Evolutionary conservation across 306 rosid genomes (phyloP).

Genomic region (Lablab purpureus): DNA sequence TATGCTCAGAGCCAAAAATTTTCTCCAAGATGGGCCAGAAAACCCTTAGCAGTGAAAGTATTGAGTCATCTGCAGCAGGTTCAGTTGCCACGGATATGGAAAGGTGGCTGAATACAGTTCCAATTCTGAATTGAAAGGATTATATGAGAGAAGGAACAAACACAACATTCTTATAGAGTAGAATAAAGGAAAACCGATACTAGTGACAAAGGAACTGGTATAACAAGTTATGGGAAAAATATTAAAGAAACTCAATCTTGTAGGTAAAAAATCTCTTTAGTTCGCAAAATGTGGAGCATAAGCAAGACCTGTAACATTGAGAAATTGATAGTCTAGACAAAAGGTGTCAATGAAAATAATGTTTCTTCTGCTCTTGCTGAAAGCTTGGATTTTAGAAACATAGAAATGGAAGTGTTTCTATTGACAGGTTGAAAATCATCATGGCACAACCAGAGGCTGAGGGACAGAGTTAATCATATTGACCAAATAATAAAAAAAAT

Average conservation of each 20-base stretch:
- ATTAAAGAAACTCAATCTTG: slow-evolving; percentile 26
- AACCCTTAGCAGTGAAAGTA: slow-evolving; percentile 69
- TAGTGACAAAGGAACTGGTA: slow-evolving; percentile 22
- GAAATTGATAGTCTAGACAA: slow-evolving; percentile 28
- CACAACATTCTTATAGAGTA: slow-evolving; percentile 10
- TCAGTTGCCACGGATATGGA: slow-evolving; percentile 61
- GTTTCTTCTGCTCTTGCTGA: slow-evolving; percentile 29
- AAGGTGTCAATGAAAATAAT: slow-evolving; percentile 19
- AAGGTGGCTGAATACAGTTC: slow-evolving; percentile 92
- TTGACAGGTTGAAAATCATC: slow-evolving; percentile 15
- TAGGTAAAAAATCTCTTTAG: slow-evolving; percentile 19
- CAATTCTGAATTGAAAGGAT: slow-evolving; percentile 70
- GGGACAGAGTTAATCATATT: background rate
- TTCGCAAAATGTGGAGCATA: slow-evolving; percentile 28
- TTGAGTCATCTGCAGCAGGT: slow-evolving; percentile 74
- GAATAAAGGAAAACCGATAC: slow-evolving; percentile 13
- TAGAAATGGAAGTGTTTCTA: slow-evolving; percentile 1
- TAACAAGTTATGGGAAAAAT: slow-evolving; percentile 5
- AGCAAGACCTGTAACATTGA: background rate
- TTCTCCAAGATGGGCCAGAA: slow-evolving; percentile 96
- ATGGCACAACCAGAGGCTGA: background rate
- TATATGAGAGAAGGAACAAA: slow-evolving; percentile 26
- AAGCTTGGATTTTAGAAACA: slow-evolving; percentile 35
- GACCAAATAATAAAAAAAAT: too few relatives aligned
- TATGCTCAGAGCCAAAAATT: slow-evolving; percentile 80